Conservation (phyloP, 2,329 filamentous ascomycete genomes). For the Ramularia collo-cygni region DNA sequence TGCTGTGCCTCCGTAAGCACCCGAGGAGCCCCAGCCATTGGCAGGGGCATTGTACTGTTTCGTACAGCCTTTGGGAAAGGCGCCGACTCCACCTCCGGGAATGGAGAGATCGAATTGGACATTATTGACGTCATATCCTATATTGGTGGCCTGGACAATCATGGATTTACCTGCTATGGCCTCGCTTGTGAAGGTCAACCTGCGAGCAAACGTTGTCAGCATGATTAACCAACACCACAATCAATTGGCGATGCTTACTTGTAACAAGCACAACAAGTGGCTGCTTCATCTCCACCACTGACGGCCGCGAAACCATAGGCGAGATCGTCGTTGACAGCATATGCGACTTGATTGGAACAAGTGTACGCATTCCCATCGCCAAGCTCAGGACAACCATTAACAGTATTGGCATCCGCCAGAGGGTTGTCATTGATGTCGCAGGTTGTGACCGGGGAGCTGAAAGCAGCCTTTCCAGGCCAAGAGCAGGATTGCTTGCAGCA, state of each 20-base stretch:
- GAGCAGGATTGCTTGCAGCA: slow-evolving; percentile 66
- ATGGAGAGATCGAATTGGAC: slow-evolving; percentile 55
- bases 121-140: slow-evolving; percentile 48
- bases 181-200: slow-evolving; percentile 51
- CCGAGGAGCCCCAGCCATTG: slow-evolving; percentile 29
- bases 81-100: slow-evolving; percentile 49
- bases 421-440: slow-evolving; percentile 52
- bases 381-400: slow-evolving; percentile 41
- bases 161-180: slow-evolving; percentile 54
- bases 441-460: slow-evolving; percentile 46
- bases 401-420: slow-evolving; percentile 44
- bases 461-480: slow-evolving; percentile 51
- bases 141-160: slow-evolving; percentile 60
- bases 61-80: slow-evolving; percentile 26
- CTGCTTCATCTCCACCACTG: slow-evolving; percentile 48
- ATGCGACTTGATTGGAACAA: slow-evolving; percentile 57
- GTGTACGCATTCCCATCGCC: slow-evolving; percentile 52
- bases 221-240: too few relatives aligned
- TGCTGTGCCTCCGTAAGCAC: slow-evolving; percentile 27
- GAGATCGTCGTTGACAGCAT: slow-evolving; percentile 51
- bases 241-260: too few relatives aligned
- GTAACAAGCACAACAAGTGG: slow-evolving; percentile 63
- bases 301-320: slow-evolving; percentile 61
- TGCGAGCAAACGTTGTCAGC: slow-evolving; percentile 5
- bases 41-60: slow-evolving; percentile 36